Evolutionary conservation across 2,329 filamentous ascomycete genomes (phyloP), one percentile per base, ranked within the genome.

Genomic region (Metarhizium brunneum): DNA sequence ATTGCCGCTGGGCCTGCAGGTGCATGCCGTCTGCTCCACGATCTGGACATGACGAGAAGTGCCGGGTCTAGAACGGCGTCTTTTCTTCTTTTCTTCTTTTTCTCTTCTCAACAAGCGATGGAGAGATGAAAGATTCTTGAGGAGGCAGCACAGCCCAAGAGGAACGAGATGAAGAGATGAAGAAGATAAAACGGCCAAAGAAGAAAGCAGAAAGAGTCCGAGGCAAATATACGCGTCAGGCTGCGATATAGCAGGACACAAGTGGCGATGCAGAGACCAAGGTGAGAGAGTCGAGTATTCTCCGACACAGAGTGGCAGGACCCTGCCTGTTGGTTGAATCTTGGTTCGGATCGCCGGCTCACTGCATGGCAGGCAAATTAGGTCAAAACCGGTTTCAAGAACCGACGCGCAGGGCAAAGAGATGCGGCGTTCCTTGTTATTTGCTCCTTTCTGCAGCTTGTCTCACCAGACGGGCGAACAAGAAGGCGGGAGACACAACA

Each of bases 21-120:
- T 29, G 38, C 40, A 38, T 48, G 54, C 42, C 54, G 32, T 18
- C 48, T 49, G n/a, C 47, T 54, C 53, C 53, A 50, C 25, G 53
- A 50, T 50, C 49, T 42, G 35, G 36, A 20, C 49, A 48, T 55
- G 48, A 18, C 29, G 38, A 3, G 8, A 30, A 29, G 20, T 48
- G 45, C 20, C 45, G 45, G 25, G 45, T 48, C 20, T 29, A 48
- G 14, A 48, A 48, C 20, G 25, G 30, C 16, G 7, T 40, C 8
- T 16, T 40, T 40, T 16, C 38, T 16, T 40, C 2, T 11, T 7
- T 11, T 35, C 11, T 11, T 11, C 32, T 35, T 35, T 35, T 35
- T 35, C 13, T 16, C 13, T 40, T 13, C 38, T 40, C 38, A 40
- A 13, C 38, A 40, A 40, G 14, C 11, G 5, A 13, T 16, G 5